Evolutionary conservation across 2,329 filamentous ascomycete species (phyloP), one percentile per base, ranked within the genome.

Genomic region (Ceratocystis cubensis): DNA sequence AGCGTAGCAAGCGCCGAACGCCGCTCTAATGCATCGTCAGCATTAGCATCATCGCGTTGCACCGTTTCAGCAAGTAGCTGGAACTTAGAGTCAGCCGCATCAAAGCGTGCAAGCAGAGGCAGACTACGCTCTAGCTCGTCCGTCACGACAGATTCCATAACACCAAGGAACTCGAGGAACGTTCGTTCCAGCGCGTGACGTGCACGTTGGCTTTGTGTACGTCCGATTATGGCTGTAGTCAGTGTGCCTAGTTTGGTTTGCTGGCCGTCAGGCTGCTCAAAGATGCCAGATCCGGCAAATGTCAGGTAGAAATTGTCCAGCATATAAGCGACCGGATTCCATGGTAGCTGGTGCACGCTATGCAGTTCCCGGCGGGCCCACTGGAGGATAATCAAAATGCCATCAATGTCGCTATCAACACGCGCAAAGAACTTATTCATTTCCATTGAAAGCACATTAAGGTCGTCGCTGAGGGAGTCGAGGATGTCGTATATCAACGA

Each of bases 341-440:
- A 82, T 5, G 85, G 84, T 22, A 82, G 77, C 25, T 80, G 79
- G 69, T 85, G 83, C 66, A 94, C 78, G 59, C 86, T 85, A 68
- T 85, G 81, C 15, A 97, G 83, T 75, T 96, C 91, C 70, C 91
- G 86, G 73, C 88, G 88, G 15, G 91, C 89, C 93, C 93, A 96
- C 73, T 96, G 91, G 91, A 97, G 96, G 64, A 95, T 91, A 69
- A 94, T 88, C 45, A 97, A 81, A 70, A 96, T 96, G 68, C 83
- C 88, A 74, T 96, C 93, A 71, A 97, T 88, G 72, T 96, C 93
- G 30, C 91, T 89, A 72, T 96, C 91, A 13, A 97, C 91, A 70
- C 92, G 90, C 64, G 91, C 89, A 74, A 96, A 96, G 78, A 97
- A 96, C 72, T 87, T 87, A 6, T 89, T 96, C 70, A 96, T 82